Evolutionary conservation across 352 stramenopile species (phyloP).

Genomic region (Aphanomyces cochlioides): DNA sequence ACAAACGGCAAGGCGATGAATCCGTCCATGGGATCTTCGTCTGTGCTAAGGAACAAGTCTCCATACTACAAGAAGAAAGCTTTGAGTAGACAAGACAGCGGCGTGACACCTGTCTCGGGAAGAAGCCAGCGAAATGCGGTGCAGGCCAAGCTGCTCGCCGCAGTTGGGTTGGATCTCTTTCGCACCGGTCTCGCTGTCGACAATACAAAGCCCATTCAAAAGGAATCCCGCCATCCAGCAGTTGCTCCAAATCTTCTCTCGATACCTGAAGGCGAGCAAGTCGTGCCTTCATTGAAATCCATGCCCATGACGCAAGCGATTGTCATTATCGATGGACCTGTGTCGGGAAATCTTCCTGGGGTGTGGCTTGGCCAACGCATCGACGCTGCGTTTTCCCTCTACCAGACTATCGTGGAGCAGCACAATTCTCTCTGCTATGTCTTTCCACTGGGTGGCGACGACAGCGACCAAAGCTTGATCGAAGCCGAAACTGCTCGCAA

Average conservation of each 20-base stretch:
- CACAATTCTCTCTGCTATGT: conserved; percentile 46
- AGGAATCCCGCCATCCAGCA: conserved; percentile 43
- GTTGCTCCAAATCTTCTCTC: conserved; percentile 49
- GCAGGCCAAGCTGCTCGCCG: conserved; percentile 42
- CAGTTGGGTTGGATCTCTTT: conserved; percentile 61
- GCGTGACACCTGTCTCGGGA: not conserved
- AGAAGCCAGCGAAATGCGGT: not conserved
- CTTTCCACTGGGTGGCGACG: conserved; percentile 44
- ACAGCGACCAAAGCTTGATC: conserved; percentile 38
- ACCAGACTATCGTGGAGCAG: conserved; percentile 49
- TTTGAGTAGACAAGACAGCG: not conserved
- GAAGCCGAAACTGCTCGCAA: conserved; percentile 55
- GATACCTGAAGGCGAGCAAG: conserved; percentile 46
- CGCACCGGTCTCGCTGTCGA: conserved; percentile 53
- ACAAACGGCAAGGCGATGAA: not conserved
- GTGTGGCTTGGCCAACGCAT: conserved; percentile 40
- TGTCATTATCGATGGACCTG: conserved; percentile 44
- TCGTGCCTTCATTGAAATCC: not conserved
- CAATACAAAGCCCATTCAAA: conserved; percentile 37
- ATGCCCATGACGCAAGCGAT: conserved; percentile 44
- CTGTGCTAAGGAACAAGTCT: not conserved
- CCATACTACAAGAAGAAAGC: conserved; percentile 16
- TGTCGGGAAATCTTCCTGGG: conserved; percentile 39
- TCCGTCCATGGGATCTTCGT: not conserved
- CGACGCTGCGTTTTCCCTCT: conserved; percentile 46